Evolutionary conservation across 2,329 filamentous ascomycete species (phyloP).

Genomic region (Pestalotiopsis sp.): DNA sequence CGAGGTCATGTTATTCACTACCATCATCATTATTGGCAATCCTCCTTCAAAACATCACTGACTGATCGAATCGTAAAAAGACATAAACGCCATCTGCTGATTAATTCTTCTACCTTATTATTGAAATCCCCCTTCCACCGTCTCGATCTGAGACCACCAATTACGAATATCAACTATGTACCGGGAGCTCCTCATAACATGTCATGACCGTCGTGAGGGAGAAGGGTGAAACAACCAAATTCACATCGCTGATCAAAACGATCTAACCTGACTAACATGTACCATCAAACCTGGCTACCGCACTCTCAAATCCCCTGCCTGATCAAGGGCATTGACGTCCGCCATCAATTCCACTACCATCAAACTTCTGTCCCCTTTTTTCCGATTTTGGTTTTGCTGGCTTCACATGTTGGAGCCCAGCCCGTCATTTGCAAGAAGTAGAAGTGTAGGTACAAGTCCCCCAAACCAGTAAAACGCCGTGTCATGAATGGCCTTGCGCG

Average conservation of each 20-base stretch:
- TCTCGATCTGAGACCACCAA: background rate
- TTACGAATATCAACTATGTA: background rate
- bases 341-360: background rate
- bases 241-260: constrained; percentile 3
- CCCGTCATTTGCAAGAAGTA: background rate
- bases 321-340: background rate
- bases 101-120: no score
- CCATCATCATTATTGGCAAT: no score
- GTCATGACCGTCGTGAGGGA: constrained; percentile 8
- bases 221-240: constrained; percentile 4
- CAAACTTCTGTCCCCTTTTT: background rate
- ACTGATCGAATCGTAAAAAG: no score
- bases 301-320: background rate
- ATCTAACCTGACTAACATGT: background rate
- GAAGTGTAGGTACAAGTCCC: background rate
- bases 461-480: constrained; percentile 3
- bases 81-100: no score
- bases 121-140: no score
- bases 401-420: background rate
- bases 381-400: background rate
- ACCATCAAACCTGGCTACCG: background rate
- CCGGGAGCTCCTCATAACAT: background rate
- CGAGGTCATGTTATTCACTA: no score
- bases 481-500: background rate
- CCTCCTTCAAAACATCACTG: no score